Evolutionary conservation across 2,329 filamentous ascomycete genomes (phyloP), one percentile per base, ranked within the genome.

Genomic region (Karstenula rhodostoma): DNA sequence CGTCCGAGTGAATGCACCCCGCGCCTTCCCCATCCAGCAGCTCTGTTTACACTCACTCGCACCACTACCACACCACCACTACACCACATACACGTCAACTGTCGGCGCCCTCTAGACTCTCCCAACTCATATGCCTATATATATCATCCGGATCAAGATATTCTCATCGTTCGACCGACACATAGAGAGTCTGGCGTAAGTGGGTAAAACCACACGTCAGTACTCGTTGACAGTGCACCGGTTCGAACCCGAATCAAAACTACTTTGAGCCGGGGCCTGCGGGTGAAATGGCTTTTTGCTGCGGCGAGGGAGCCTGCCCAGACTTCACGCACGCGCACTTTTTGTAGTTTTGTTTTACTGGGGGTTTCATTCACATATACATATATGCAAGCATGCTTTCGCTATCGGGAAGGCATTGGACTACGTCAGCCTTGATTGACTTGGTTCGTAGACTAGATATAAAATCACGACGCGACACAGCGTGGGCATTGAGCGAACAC

Each of bases 221-320:
- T 27, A 12, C 44, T 27, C 23, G 44, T 25, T 47, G 44, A 47
- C 22, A 47, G 44, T 47, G 44, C 44, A 47, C 44, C 23, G 44
- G 44, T 47, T 47, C 44, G 44, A 47, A 15, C 9, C 44, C 44
- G 44, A 47, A 47, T 47, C 44, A 47, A 19, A 47, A 47, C 25
- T 29, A 47, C 23, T 47, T 47, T 47, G 44, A 47, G 44, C 44
- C 23, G 44, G 44, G 44, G 44, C 44, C 44, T 27, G 19, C 44
- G 23, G 44, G 44, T 47, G 44, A 47, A 47, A 47, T 47, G 44
- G 44, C 22, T 47, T 47, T 47, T 47, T 22, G 22, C n/a, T 46
- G 23, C n/a, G n/a, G n/a, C n/a, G n/a, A n/a, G n/a, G n/a, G n/a
- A n/a, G n/a, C n/a, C n/a, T n/a, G n/a, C n/a, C n/a, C n/a, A n/a